Conservation (phyloP, 2,329 filamentous ascomycete species). For the Phialocephala subalpina region DNA sequence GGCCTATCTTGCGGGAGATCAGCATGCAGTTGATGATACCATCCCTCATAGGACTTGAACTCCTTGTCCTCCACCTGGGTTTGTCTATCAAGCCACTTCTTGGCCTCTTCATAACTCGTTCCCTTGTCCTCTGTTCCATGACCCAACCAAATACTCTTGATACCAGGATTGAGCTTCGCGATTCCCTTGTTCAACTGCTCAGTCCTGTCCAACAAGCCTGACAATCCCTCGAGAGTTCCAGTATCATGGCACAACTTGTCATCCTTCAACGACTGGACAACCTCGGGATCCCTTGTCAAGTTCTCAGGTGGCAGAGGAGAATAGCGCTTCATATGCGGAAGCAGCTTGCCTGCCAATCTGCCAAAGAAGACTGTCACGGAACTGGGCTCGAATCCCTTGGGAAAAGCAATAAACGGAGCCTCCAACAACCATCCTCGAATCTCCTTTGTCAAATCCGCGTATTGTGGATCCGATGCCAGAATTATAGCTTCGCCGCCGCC, state of each 20-base stretch:
- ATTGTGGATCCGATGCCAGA: constrained; percentile 58
- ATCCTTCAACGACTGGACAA: constrained; percentile 65
- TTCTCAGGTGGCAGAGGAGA: constrained; percentile 70
- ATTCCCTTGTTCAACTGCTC: constrained; percentile 64
- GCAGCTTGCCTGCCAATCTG: constrained; percentile 69
- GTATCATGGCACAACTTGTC: constrained; percentile 83
- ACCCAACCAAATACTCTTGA: constrained; percentile 72
- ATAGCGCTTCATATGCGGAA: constrained; percentile 73
- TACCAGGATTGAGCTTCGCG: constrained; percentile 58
- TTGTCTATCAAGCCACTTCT: constrained; percentile 66
- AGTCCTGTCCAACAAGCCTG: constrained; percentile 80
- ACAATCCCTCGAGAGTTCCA: constrained; percentile 83
- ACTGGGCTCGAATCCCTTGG: constrained; percentile 69
- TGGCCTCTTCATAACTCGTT: constrained; percentile 70
- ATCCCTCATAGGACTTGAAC: constrained; percentile 78
- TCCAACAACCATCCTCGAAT: constrained; percentile 80
- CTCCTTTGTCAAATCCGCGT: constrained; percentile 62
- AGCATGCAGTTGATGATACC: constrained; percentile 77
- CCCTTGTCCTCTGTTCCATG: constrained; percentile 81
- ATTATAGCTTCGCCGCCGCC: constrained; percentile 81
- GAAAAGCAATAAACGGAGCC: constrained; percentile 80
- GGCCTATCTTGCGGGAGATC: constrained; percentile 52
- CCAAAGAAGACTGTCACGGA: constrained; percentile 70
- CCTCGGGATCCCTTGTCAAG: constrained; percentile 71
- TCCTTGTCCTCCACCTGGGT: constrained; percentile 70